A percentile compares a stretch with the other conserved stretches of the same genome.
phyloP scores from a whole-genome alignment of 768 basidiomycete genomes.

The Roridomyces roridus region DNA sequence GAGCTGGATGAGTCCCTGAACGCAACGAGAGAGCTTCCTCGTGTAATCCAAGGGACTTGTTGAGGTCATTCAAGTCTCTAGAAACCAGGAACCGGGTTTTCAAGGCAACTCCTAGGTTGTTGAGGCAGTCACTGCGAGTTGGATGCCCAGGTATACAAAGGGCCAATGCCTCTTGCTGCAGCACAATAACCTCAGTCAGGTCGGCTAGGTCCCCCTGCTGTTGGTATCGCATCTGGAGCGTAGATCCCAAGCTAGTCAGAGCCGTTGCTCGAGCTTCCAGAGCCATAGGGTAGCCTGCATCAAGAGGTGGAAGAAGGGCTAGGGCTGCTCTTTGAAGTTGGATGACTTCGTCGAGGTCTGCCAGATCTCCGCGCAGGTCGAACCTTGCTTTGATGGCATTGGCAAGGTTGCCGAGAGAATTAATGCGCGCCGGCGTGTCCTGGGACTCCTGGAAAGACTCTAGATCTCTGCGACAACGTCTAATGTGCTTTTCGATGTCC shows the following conservation, averaged over 20 bases:
- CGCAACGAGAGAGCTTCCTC: slow-evolving; percentile 13
- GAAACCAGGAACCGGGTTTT: slow-evolving; percentile 25
- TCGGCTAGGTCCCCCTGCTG: not conserved
- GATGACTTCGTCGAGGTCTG: not conserved
- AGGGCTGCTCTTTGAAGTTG: not conserved
- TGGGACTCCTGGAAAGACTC: too few species aligned
- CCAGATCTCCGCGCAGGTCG: too few species aligned
- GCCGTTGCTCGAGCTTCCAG: too few species aligned
- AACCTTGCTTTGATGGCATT: too few species aligned
- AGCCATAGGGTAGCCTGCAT: too few species aligned
- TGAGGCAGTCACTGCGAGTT: slow-evolving; percentile 1
- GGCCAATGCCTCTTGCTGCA: not conserved
- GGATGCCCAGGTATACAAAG: not conserved
- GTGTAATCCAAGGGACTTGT: slow-evolving; percentile 21
- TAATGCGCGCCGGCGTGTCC: too few species aligned
- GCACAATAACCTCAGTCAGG: not conserved
- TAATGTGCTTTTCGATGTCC: too few species aligned
- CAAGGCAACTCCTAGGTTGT: slow-evolving; percentile 19
- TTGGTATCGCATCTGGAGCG: not conserved
- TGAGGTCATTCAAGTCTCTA: slow-evolving; percentile 21
- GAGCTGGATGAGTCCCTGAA: slow-evolving; percentile 8
- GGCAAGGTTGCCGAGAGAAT: too few species aligned
- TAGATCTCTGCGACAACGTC: too few species aligned
- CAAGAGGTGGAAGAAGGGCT: not conserved
- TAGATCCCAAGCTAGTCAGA: too few species aligned